These are phyloP conservation scores for Cryphonectria japonica DNA, from an alignment of 2,329 filamentous ascomycete species.

Conservation along the genomic window DNA sequence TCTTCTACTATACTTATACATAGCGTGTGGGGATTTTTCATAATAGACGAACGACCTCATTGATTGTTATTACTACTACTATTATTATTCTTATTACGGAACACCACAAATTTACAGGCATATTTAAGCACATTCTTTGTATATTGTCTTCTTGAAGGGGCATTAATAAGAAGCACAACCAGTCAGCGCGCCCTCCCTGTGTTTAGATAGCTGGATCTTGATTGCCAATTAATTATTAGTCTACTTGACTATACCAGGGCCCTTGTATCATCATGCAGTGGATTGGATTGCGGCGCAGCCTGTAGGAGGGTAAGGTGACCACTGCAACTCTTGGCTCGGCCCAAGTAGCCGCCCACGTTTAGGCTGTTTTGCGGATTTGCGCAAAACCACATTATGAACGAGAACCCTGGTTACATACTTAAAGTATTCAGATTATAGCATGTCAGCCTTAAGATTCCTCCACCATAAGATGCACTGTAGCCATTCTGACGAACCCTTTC, in stretches of 20 bases:
- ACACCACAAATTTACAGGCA: not conserved
- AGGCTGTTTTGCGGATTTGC: slow-evolving; percentile 25
- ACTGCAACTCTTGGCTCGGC: not conserved
- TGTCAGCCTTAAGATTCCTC: not conserved
- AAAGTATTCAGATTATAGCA: too few relatives aligned
- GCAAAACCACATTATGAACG: slow-evolving; percentile 22
- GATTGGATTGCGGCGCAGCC: slow-evolving; percentile 12
- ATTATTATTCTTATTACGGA: not conserved
- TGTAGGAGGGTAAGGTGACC: slow-evolving; percentile 24
- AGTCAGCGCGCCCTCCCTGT: not conserved
- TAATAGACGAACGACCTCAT: not conserved
- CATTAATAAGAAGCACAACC: not conserved
- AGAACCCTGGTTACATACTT: not conserved
- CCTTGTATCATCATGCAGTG: slow-evolving; percentile 8
- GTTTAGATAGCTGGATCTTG: not conserved
- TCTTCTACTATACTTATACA: not conserved
- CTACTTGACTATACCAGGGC: not conserved
- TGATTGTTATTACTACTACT: not conserved
- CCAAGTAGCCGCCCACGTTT: not conserved
- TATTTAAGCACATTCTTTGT: not conserved
- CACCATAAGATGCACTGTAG: not conserved
- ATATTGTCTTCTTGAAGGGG: not conserved
- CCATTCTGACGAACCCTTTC: not conserved
- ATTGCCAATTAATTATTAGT: not conserved
- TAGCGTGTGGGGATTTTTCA: not conserved